Conservation (phyloP, 441 rosid species). For the Eutrema salsugineum region DNA sequence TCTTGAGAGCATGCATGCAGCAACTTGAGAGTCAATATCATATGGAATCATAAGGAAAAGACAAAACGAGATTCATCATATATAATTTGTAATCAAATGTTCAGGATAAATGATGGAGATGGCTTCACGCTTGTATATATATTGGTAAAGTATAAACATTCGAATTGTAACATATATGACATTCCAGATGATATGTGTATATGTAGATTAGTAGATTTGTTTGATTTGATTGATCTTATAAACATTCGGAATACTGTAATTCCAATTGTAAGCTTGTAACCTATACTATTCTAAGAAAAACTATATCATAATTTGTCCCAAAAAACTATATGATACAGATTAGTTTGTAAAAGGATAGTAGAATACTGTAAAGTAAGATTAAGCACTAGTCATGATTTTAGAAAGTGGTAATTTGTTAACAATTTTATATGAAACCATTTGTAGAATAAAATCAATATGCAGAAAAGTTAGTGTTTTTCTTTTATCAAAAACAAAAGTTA, state of each 20-base stretch:
- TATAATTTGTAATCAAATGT: constrained; percentile 16
- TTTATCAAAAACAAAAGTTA: background rate
- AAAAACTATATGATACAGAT: background rate
- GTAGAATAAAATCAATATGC: background rate
- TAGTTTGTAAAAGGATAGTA: background rate
- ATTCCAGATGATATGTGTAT: background rate
- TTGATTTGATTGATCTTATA: background rate
- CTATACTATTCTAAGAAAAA: background rate
- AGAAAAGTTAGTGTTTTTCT: background rate
- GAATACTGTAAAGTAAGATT: constrained; percentile 11
- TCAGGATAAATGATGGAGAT: constrained; percentile 22
- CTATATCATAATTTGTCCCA: background rate
- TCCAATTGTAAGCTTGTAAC: background rate
- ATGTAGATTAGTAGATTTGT: background rate
- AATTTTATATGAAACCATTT: background rate
- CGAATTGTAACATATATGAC: background rate
- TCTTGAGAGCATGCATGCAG: constrained; percentile 10
- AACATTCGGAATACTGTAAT: background rate
- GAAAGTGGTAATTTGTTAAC: constrained; percentile 1
- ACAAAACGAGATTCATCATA: constrained; percentile 24
- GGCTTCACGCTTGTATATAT: constrained; percentile 24
- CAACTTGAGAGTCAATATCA: constrained; percentile 13
- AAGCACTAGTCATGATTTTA: constrained; percentile 8
- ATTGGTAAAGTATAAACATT: background rate
- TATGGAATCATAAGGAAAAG: constrained; percentile 26